These are phyloP conservation scores for Tetrapisispora arboricola DNA, from an alignment of 805 yeast species.

Conservation along the genomic window DNA sequence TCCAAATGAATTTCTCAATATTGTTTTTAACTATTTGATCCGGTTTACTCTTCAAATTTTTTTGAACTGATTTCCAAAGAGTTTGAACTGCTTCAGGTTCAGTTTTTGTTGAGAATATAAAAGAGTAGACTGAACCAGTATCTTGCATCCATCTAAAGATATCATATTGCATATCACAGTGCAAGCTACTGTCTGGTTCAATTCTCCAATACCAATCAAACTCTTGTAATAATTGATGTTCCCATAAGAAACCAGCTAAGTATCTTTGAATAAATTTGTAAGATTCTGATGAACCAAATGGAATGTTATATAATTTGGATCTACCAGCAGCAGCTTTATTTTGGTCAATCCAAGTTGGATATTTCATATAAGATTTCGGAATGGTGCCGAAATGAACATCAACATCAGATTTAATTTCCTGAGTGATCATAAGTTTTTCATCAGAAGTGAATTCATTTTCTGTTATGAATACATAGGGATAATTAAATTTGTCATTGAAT, in stretches of 20 bases:
- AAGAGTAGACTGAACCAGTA: conserved; percentile 62
- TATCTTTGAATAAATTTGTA: conserved; percentile 89
- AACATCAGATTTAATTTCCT: background rate
- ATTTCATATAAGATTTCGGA: conserved; percentile 76
- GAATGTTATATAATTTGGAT: conserved; percentile 40
- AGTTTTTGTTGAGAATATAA: conserved; percentile 64
- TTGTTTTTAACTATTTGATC: conserved; percentile 49
- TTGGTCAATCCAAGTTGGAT: conserved; percentile 71
- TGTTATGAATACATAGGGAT: conserved; percentile 90
- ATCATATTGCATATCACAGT: conserved; percentile 73
- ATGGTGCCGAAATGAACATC: conserved; percentile 57
- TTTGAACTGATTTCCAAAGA: conserved; percentile 63
- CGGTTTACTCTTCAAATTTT: conserved; percentile 52
- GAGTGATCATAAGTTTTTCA: background rate
- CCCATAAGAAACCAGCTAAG: conserved; percentile 76
- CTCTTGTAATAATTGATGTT: conserved; percentile 52
- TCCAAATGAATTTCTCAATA: conserved; percentile 55
- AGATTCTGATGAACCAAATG: conserved; percentile 64
- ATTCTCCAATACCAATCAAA: conserved; percentile 92
- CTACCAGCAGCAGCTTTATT: conserved; percentile 58
- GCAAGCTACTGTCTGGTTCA: conserved; percentile 68
- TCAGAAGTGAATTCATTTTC: conserved; percentile 63
- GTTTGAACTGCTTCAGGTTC: conserved; percentile 61
- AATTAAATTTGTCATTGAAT: conserved; percentile 61
- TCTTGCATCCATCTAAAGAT: conserved; percentile 73